These are phyloP conservation scores for Coniferiporia sulphurascens DNA, from an alignment of 1,284 basidiomycete species.

Conservation along the genomic window DNA sequence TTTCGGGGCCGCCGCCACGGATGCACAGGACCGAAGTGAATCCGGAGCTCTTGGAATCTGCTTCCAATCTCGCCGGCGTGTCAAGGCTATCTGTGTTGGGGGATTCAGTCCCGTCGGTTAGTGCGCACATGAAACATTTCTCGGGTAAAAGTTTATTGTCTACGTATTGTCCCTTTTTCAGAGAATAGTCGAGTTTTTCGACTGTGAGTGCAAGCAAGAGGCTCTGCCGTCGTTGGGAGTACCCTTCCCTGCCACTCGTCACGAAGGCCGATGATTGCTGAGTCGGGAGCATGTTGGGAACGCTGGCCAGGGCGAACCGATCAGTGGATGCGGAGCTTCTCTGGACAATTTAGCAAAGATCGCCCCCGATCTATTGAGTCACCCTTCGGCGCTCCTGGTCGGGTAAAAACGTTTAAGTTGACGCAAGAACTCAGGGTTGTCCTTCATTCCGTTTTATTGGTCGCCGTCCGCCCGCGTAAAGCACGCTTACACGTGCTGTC, in stretches of 20 bases:
- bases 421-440: not conserved
- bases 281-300: not conserved
- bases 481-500: not conserved
- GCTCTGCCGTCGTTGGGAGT: too few species aligned
- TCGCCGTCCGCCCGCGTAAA: not conserved
- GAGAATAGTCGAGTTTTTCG: too few species aligned
- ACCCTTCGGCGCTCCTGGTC: not conserved
- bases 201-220: not conserved
- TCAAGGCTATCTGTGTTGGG: not conserved
- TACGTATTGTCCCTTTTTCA: not conserved
- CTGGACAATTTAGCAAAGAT: not conserved
- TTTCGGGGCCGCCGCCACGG: not conserved
- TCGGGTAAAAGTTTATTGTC: not conserved
- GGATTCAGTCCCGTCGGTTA: not conserved
- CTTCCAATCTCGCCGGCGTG: not conserved
- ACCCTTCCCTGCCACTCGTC: not conserved
- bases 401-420: not conserved
- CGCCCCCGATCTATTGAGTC: not conserved
- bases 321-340: not conserved
- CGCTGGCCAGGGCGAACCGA: not conserved
- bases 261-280: not conserved
- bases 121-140: not conserved
- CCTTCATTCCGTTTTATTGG: not conserved
- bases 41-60: not conserved
- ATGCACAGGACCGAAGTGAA: not conserved